Evolutionary conservation across 2,329 filamentous ascomycete species (phyloP).

Genomic region (Cephalotrichum gorgonifer): DNA sequence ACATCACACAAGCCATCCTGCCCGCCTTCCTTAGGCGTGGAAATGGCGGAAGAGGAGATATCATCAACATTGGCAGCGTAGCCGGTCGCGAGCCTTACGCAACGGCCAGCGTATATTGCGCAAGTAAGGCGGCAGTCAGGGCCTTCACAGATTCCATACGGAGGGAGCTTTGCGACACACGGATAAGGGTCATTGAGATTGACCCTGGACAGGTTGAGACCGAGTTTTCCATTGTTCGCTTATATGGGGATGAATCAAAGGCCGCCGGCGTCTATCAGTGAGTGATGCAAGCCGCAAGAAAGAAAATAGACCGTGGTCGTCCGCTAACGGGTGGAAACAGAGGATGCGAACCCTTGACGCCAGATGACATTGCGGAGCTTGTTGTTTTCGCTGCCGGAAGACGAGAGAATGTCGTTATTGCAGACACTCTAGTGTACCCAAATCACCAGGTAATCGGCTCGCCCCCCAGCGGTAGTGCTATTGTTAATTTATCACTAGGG

Average conservation of each 20-base stretch:
- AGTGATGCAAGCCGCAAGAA: constrained; percentile 19
- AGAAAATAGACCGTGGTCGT: constrained; percentile 4
- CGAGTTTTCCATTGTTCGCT: constrained; percentile 82
- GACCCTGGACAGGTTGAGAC: constrained; percentile 93
- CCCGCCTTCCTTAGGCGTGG: constrained; percentile 68
- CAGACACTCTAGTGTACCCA: constrained; percentile 78
- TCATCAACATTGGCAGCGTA: constrained; percentile 90
- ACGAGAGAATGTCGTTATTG: constrained; percentile 81
- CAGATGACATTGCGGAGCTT: constrained; percentile 83
- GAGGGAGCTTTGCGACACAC: constrained; percentile 70
- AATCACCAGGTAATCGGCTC: constrained; percentile 81
- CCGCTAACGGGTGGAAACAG: constrained; percentile 24
- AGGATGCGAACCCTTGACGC: constrained; percentile 71
- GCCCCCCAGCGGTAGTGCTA: too few species aligned
- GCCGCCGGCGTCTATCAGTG: constrained; percentile 83
- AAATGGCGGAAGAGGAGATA: constrained; percentile 79
- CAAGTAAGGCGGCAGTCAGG: constrained; percentile 80
- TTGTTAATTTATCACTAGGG: too few species aligned
- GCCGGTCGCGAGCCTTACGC: constrained; percentile 81
- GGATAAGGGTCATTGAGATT: constrained; percentile 77
- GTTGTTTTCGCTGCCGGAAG: constrained; percentile 77
- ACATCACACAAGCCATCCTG: constrained; percentile 91
- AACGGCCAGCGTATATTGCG: constrained; percentile 85
- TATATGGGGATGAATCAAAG: constrained; percentile 80
- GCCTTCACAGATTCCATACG: constrained; percentile 75